Evolutionary conservation across 1,139 yeast species (phyloP).

Genomic region (Candida sanyaensis): DNA sequence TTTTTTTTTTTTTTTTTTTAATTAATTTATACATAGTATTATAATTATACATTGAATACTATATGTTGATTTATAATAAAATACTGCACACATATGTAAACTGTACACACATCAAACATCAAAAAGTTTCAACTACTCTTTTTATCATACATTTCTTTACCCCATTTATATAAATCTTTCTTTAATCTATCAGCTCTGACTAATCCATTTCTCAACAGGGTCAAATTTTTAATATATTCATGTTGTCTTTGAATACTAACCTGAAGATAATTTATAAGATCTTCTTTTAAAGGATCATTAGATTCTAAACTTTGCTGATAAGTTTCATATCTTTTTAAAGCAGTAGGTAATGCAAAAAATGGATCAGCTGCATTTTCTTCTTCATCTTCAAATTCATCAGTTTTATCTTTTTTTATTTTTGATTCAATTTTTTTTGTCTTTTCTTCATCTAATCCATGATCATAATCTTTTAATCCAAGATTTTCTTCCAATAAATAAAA

Average conservation of each 20-base stretch:
- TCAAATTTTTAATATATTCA: conserved; percentile 81
- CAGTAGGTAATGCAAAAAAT: conserved; percentile 40
- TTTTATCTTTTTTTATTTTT: conserved; percentile 35
- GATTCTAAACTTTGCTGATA: conserved; percentile 29
- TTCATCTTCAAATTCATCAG: conserved; percentile 45
- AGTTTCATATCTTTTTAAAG: conserved; percentile 37
- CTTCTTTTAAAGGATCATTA: conserved; percentile 39
- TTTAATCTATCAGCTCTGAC: conserved; percentile 78
- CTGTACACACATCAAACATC: not conserved
- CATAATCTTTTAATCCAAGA: conserved; percentile 67
- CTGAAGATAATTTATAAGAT: conserved; percentile 45
- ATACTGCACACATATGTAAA: not conserved
- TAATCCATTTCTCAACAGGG: conserved; percentile 69
- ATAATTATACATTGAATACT: no score
- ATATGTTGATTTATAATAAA: not conserved
- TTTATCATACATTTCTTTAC: conserved; percentile 80
- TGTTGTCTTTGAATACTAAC: conserved; percentile 79
- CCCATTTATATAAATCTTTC: conserved; percentile 73
- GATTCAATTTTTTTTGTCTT: conserved; percentile 8
- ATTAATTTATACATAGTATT: not conserved
- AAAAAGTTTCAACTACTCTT: conserved; percentile 26
- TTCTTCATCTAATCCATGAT: conserved; percentile 56
- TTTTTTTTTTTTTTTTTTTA: not conserved
- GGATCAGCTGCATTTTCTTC: conserved; percentile 33
- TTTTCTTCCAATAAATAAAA: conserved; percentile 61